phyloP scores from a whole-genome alignment of 495 filamentous ascomycete species.

The Penicillium chermesinum region DNA sequence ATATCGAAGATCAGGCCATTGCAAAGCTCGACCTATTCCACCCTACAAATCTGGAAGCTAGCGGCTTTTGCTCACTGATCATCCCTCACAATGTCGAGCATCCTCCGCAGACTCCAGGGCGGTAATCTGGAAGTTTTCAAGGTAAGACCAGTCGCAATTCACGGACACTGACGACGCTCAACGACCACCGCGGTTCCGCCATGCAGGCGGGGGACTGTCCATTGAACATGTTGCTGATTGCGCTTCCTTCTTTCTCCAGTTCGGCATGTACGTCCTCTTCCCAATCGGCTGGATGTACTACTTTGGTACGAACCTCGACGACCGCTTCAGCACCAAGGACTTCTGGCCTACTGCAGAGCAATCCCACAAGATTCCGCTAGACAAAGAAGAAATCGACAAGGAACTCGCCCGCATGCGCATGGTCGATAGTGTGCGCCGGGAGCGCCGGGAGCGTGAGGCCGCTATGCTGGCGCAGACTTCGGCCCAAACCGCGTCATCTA shows the following conservation, averaged over 20 bases:
- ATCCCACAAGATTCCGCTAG: constrained; percentile 82
- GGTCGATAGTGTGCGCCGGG: constrained; percentile 35
- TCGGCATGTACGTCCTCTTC: constrained; percentile 97
- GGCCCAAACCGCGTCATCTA: constrained; percentile 19
- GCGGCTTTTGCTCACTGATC: not conserved
- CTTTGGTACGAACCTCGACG: constrained; percentile 97
- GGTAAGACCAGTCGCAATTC: constrained; percentile 55
- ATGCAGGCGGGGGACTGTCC: no score
- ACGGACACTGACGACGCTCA: no score
- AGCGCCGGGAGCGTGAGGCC: constrained; percentile 54
- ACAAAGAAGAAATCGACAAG: constrained; percentile 76
- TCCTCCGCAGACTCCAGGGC: constrained; percentile 54
- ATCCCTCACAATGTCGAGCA: constrained; percentile 30
- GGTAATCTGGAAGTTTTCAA: constrained; percentile 96
- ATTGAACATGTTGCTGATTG: not conserved
- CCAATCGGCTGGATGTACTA: constrained; percentile 99
- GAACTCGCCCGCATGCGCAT: constrained; percentile 70
- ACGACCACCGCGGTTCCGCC: no score
- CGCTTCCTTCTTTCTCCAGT: constrained; percentile 46
- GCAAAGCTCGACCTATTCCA: not conserved
- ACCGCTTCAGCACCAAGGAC: constrained; percentile 75
- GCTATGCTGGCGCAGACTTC: constrained; percentile 40
- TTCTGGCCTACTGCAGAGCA: constrained; percentile 91
- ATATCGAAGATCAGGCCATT: constrained; percentile 5
- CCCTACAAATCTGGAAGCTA: not conserved